Percentiles rank a stretch among this genome's conserved stretches.
phyloP scores from a whole-genome alignment of 2,329 filamentous ascomycete species.

The Colletotrichum sp. region DNA sequence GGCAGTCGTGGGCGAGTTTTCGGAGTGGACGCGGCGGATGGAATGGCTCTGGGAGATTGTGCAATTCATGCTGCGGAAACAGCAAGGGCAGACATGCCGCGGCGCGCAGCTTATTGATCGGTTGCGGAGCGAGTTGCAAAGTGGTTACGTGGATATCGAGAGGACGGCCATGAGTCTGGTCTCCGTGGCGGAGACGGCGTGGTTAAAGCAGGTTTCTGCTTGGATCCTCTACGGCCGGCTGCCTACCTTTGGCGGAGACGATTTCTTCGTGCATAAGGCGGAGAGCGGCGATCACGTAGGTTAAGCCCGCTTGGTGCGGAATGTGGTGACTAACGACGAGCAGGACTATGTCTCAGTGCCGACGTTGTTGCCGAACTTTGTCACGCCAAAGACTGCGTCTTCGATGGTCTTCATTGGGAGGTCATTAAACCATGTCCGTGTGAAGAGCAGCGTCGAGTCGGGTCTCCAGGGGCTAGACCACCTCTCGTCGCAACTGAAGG shows the following conservation, averaged over 20 bases:
- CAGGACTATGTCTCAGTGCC: slow-evolving; percentile 64
- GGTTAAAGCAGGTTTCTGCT: slow-evolving; percentile 87
- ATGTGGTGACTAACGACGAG: slow-evolving; percentile 11
- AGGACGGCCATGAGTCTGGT: slow-evolving; percentile 75
- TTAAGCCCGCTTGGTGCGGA: neutral
- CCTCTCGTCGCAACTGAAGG: slow-evolving; percentile 70
- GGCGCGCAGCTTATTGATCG: slow-evolving; percentile 80
- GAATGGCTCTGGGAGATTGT: slow-evolving; percentile 84
- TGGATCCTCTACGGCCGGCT: slow-evolving; percentile 91
- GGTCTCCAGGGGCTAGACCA: slow-evolving; percentile 60
- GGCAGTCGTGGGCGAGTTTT: slow-evolving; percentile 81
- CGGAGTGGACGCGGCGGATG: slow-evolving; percentile 83
- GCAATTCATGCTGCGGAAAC: slow-evolving; percentile 65
- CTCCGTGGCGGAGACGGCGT: slow-evolving; percentile 83
- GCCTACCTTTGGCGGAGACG: slow-evolving; percentile 76
- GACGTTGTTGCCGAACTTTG: slow-evolving; percentile 77
- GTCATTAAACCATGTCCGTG: slow-evolving; percentile 83
- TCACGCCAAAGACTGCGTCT: slow-evolving; percentile 73
- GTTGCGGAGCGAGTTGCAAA: slow-evolving; percentile 77
- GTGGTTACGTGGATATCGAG: slow-evolving; percentile 88
- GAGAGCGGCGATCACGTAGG: slow-evolving; percentile 46
- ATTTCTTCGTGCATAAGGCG: slow-evolving; percentile 80
- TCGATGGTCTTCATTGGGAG: slow-evolving; percentile 93
- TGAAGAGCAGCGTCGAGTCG: slow-evolving; percentile 51
- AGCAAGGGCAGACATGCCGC: slow-evolving; percentile 51